Conservation (phyloP, 352 stramenopile species). For the Phytophthora nicotianae region DNA sequence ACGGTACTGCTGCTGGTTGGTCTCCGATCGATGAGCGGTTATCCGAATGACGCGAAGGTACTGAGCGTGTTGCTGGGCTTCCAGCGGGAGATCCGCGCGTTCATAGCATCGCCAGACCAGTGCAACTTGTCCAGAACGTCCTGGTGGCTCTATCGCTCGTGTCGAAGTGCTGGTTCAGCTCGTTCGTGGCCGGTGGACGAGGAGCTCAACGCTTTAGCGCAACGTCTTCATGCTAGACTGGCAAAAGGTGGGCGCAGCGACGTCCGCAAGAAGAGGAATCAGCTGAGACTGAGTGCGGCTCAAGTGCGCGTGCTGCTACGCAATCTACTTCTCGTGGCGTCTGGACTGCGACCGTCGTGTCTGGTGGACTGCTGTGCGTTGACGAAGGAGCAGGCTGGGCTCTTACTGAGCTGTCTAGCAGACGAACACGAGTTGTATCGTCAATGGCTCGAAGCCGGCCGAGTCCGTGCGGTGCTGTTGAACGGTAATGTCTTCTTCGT, state of each 20-base stretch:
- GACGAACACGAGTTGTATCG: not conserved
- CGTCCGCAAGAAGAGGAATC: slow-evolving; percentile 10
- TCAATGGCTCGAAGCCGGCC: slow-evolving; percentile 2
- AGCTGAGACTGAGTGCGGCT: slow-evolving; percentile 10
- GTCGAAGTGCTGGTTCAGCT: not conserved
- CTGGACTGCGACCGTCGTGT: slow-evolving; percentile 44
- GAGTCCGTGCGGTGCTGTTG: slow-evolving; percentile 37
- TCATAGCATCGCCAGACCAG: slow-evolving; percentile 12
- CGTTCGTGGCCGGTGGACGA: slow-evolving; percentile 15
- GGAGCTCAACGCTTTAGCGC: slow-evolving; percentile 12
- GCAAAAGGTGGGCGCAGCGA: not conserved
- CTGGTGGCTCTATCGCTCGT: slow-evolving; percentile 24
- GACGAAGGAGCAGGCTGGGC: slow-evolving; percentile 20
- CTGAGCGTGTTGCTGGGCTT: slow-evolving; percentile 34
- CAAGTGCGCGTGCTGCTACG: slow-evolving; percentile 42
- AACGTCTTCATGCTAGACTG: slow-evolving; percentile 27
- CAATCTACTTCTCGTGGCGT: slow-evolving; percentile 45
- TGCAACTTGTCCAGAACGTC: slow-evolving; percentile 15
- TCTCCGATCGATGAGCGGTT: slow-evolving; percentile 24
- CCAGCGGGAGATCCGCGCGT: slow-evolving; percentile 27
- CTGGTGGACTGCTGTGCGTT: slow-evolving; percentile 51
- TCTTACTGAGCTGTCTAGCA: slow-evolving; percentile 30
- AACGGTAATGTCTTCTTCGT: slow-evolving; percentile 56
- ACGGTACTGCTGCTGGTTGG: slow-evolving; percentile 23
- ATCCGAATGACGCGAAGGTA: slow-evolving; percentile 16